A percentile compares a stretch with the other conserved stretches of the same genome.
Conservation (phyloP, 192 early-diverging fungal genomes). For the Linderina pennispora region DNA sequence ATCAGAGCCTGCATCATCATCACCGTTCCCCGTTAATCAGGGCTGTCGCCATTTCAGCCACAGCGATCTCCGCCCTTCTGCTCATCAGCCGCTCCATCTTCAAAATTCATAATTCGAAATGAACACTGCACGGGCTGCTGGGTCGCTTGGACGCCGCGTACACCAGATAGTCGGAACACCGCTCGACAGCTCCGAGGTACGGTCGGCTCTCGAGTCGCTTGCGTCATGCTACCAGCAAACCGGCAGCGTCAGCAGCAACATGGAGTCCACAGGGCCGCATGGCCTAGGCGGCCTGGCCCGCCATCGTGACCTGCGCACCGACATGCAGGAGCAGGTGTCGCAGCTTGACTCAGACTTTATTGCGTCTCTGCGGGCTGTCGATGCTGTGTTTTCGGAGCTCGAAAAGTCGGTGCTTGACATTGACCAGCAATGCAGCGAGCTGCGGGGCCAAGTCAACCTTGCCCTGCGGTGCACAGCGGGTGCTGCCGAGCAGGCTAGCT, state of each 20-base stretch:
- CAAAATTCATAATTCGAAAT: not conserved
- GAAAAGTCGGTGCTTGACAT: slow-evolving; percentile 15
- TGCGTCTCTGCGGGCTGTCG: slow-evolving; percentile 13
- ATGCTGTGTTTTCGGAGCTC: slow-evolving; percentile 23
- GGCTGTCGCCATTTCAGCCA: too few relatives aligned
- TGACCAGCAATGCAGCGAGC: slow-evolving; percentile 10
- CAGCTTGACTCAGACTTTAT: slow-evolving; percentile 29
- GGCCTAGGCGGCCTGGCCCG: not conserved
- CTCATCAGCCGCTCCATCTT: not conserved
- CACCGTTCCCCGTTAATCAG: too few relatives aligned
- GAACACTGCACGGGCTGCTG: slow-evolving; percentile 11
- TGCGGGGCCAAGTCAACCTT: slow-evolving; percentile 13
- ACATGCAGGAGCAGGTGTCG: slow-evolving; percentile 15
- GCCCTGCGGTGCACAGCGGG: slow-evolving; percentile 15
- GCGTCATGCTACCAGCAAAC: slow-evolving; percentile 13
- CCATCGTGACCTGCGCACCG: slow-evolving; percentile 25
- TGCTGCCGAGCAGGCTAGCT: slow-evolving; percentile 11
- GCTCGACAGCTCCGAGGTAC: slow-evolving; percentile 16
- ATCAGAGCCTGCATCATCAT: too few relatives aligned
- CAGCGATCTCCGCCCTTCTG: too few relatives aligned
- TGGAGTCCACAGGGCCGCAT: not conserved
- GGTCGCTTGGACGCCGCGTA: slow-evolving; percentile 31
- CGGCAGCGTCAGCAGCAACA: not conserved
- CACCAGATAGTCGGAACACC: slow-evolving; percentile 24
- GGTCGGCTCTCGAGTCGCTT: slow-evolving; percentile 16